Conservation (phyloP, 75 land plant species). For the Cryptomeria japonica region DNA sequence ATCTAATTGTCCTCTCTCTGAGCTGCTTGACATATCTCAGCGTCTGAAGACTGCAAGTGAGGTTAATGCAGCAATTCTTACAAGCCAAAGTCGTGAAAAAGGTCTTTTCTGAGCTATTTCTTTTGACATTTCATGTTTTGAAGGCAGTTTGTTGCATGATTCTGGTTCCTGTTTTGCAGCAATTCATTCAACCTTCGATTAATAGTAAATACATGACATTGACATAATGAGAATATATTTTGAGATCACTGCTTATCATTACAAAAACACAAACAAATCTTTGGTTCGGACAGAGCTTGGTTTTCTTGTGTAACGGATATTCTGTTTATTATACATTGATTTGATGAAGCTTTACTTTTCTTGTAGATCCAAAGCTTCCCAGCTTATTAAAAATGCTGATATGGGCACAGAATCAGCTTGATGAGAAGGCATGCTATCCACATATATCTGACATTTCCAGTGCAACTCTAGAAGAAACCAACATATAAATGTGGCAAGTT, state of each 20-base stretch:
- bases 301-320: neutral
- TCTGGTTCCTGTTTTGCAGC: neutral
- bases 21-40: slow-evolving; percentile 87
- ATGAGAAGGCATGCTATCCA: slow-evolving; percentile 30
- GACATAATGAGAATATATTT: neutral
- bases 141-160: neutral
- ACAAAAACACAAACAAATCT: neutral
- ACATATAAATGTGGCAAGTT: slow-evolving; percentile 1
- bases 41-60: slow-evolving; percentile 97
- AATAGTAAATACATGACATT: neutral
- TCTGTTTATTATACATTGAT: neutral
- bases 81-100: slow-evolving; percentile 99
- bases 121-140: neutral
- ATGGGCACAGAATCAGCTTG: slow-evolving; percentile 89
- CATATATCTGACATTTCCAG: slow-evolving; percentile 36
- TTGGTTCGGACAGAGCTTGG: neutral
- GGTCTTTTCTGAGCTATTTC: slow-evolving; percentile 34
- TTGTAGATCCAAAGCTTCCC: slow-evolving; percentile 93
- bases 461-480: slow-evolving; percentile 30
- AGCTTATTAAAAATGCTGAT: slow-evolving; percentile 85
- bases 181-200: neutral
- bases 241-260: neutral
- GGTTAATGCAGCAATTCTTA: slow-evolving; percentile 95
- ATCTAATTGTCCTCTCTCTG: slow-evolving; percentile 79
- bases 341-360: neutral